Percentiles rank a stretch among this genome's conserved stretches.
phyloP scores from a whole-genome alignment of 805 yeast species.

The Teunomyces panamensis region DNA sequence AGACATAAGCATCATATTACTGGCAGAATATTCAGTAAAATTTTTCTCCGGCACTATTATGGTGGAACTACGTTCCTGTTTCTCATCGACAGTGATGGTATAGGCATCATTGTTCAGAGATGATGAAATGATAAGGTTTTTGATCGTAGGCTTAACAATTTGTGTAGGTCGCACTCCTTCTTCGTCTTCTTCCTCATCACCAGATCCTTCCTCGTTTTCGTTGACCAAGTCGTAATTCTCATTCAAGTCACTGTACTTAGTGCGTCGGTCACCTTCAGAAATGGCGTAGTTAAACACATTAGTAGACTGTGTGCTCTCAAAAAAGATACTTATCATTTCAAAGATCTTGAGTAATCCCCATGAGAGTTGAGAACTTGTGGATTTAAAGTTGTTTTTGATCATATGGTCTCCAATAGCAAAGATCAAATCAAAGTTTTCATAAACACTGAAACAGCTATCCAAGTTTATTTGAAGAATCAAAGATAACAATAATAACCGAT shows the following conservation, averaged over 20 bases:
- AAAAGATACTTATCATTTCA: conserved; percentile 35
- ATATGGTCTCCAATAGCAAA: conserved; percentile 41
- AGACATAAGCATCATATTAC: conserved; percentile 24
- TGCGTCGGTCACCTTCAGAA: conserved; percentile 29
- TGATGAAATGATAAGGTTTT: conserved; percentile 11
- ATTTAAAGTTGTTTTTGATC: conserved; percentile 16
- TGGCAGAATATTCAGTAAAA: background rate
- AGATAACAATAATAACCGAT: conserved; percentile 30
- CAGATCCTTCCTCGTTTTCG: conserved; percentile 10
- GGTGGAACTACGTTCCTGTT: background rate
- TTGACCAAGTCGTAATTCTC: conserved; percentile 33
- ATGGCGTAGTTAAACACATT: conserved; percentile 47
- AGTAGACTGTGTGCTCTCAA: conserved; percentile 48
- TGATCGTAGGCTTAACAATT: conserved; percentile 25
- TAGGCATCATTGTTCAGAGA: conserved; percentile 6
- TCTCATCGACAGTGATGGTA: conserved; percentile 12
- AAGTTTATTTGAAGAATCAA: conserved; percentile 37
- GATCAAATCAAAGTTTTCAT: conserved; percentile 40
- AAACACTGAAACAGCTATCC: conserved; percentile 37
- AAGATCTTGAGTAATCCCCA: conserved; percentile 27
- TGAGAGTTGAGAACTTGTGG: conserved; percentile 8
- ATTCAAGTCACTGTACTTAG: conserved; percentile 44
- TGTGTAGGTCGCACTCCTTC: conserved; percentile 9
- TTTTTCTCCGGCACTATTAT: background rate
- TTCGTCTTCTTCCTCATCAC: conserved; percentile 13